Conservation (phyloP, 2,329 filamentous ascomycete genomes). For the Aspergillus ochraceus region DNA sequence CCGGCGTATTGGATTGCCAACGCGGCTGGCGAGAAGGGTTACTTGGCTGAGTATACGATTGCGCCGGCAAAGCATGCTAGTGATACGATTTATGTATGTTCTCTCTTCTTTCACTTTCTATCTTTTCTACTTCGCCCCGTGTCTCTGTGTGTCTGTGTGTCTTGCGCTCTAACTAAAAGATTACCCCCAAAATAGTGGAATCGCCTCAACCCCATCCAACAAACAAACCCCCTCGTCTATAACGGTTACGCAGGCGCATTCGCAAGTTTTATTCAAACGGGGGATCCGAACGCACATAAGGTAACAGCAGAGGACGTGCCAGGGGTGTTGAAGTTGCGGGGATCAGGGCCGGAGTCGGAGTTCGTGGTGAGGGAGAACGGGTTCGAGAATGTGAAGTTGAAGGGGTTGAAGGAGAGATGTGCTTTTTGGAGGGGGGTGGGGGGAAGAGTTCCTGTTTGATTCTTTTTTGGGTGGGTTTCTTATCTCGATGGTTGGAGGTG, state of each 20-base stretch:
- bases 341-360: conserved; percentile 37
- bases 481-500: too few relatives aligned
- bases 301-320: conserved; percentile 46
- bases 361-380: conserved; percentile 53
- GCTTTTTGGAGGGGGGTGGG: conserved; percentile 55
- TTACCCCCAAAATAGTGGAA: conserved; percentile 51
- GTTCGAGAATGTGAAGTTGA: conserved; percentile 43
- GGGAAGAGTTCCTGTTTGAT: conserved; percentile 48
- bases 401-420: conserved; percentile 49
- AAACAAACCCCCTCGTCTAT: conserved; percentile 55
- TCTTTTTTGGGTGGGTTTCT: background rate
- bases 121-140: too few relatives aligned
- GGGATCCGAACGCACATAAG: conserved; percentile 59
- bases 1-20: conserved; percentile 59
- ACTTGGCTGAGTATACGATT: conserved; percentile 62
- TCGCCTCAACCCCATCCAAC: conserved; percentile 53
- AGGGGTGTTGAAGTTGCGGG: conserved; percentile 45
- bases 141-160: too few relatives aligned
- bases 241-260: conserved; percentile 59
- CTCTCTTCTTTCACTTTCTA: background rate
- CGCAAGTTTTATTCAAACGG: conserved; percentile 61
- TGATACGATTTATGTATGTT: conserved; percentile 56
- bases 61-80: conserved; percentile 59
- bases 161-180: too few relatives aligned
- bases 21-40: conserved; percentile 48